These are phyloP conservation scores for Bruguiera sexangula DNA, from an alignment of 345 rosid species.

Conservation along the genomic window DNA sequence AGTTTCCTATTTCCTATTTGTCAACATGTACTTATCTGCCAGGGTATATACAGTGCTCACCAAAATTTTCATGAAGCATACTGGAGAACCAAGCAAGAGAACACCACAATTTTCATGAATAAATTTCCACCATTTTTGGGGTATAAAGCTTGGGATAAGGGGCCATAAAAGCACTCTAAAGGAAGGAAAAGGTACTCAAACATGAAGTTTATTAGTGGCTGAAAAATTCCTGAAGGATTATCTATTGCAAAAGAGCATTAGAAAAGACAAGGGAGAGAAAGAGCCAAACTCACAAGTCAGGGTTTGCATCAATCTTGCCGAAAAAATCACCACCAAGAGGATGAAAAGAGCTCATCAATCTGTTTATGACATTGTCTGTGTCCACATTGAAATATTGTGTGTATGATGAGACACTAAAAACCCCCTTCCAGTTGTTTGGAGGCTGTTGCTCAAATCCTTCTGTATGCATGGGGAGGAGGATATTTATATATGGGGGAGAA, in stretches of 20 bases:
- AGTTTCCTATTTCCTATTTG: too few species aligned
- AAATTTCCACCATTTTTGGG: too few species aligned
- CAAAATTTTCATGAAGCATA: too few species aligned
- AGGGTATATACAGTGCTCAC: too few species aligned
- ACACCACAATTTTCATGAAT: too few species aligned
- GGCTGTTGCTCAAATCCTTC: constrained; percentile 81
- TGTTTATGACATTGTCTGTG: constrained; percentile 73
- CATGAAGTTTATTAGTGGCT: too few species aligned
- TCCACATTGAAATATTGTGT: constrained; percentile 84
- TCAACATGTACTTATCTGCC: too few species aligned
- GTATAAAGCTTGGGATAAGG: too few species aligned
- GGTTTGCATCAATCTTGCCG: constrained; percentile 88
- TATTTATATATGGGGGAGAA: neutral
- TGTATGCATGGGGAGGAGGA: constrained; percentile 23
- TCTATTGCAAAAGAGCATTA: neutral
- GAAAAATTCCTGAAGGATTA: neutral
- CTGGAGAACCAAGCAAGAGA: too few species aligned
- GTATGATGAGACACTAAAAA: constrained; percentile 74
- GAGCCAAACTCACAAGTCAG: constrained; percentile 72
- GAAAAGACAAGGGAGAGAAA: too few species aligned
- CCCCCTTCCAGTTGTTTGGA: constrained; percentile 79
- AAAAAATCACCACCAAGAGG: constrained; percentile 79
- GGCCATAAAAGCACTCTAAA: too few species aligned
- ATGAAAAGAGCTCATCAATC: constrained; percentile 71
- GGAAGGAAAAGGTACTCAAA: neutral